These are phyloP conservation scores for Arthrobotrys entomopaga DNA, from an alignment of 2,329 filamentous ascomycete genomes.

Conservation along the genomic window DNA sequence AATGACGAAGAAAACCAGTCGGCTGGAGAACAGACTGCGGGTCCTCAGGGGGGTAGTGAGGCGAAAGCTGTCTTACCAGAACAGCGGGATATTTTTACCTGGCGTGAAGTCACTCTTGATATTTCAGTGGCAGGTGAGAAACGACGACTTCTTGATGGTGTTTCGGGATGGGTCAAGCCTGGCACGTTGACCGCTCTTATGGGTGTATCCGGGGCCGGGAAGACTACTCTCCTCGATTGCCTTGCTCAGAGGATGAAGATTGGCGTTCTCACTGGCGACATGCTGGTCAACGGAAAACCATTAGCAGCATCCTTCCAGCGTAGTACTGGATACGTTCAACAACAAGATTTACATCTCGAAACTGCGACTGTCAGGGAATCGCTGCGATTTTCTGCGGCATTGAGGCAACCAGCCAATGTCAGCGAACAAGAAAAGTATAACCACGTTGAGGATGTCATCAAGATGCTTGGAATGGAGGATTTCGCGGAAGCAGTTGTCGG, in stretches of 20 bases:
- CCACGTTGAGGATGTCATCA: constrained; percentile 72
- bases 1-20: constrained; percentile 58
- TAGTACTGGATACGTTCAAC: constrained; percentile 72
- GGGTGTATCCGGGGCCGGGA: constrained; percentile 58
- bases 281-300: constrained; percentile 69
- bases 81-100: constrained; percentile 56
- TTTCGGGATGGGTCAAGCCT: constrained; percentile 57
- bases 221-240: constrained; percentile 57
- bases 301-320: constrained; percentile 72
- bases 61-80: constrained; percentile 24
- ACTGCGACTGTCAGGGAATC: constrained; percentile 73
- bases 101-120: constrained; percentile 56
- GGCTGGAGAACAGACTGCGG: constrained; percentile 1
- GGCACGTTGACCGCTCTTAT: constrained; percentile 58
- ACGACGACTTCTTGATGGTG: constrained; percentile 54
- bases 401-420: constrained; percentile 69
- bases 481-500: constrained; percentile 67
- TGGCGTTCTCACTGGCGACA: constrained; percentile 69
- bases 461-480: constrained; percentile 66
- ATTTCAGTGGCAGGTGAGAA: constrained; percentile 56
- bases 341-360: constrained; percentile 72
- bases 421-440: constrained; percentile 68
- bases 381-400: constrained; percentile 71
- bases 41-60: constrained; percentile 32
- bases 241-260: constrained; percentile 68